Evolutionary conservation across 331 rosid species (phyloP), one percentile per base, ranked within the genome.

Genomic region (Telfairia occidentalis): DNA sequence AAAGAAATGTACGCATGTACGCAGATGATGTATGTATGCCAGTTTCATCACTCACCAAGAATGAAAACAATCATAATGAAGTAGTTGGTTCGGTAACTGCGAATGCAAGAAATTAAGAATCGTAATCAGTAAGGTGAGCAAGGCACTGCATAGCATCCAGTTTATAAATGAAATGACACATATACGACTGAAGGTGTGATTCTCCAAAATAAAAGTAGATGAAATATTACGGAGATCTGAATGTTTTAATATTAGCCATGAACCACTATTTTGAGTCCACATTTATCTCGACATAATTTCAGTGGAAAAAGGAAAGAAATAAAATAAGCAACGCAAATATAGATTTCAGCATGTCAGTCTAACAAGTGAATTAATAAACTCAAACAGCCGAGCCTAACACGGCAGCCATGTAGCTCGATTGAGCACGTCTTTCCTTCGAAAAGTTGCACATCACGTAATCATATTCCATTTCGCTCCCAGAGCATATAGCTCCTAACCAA

Each of bases 51-150:
- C 97, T 83, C 82, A 94, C 97, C 84, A 55, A 91, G 96, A 80
- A 94, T 76, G 77, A 84, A 76, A 66, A 87, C 83, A 79, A 94
- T 83, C 97, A 94, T 76, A 73, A 94, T 78, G 92, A 94, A 94
- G 84, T 94, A 94, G 89, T 91, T 93, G 78, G 97, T 94, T 67
- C 97, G 84, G 78, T 94, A 94, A 86, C 98, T 94, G 91, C 90
- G 84, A 50, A 82, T 30, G 52, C 71, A 82, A 21, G 19, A 9
- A 34, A 19, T 28, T 59, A 21, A 34, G 71, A 72, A 6, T 29
- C 38, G 34, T 53, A 53, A 64, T 35, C 42, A 53, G 70, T 42
- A 28, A 66, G 28, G 8, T 23, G 32, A 72, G 9, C 23, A 30
- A 59, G 5, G 46, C 42, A 48, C 16, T 35, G 5, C 7, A 48